Evolutionary conservation across 1,139 yeast species (phyloP).

Genomic region (Blastobotrys petasosporus): DNA sequence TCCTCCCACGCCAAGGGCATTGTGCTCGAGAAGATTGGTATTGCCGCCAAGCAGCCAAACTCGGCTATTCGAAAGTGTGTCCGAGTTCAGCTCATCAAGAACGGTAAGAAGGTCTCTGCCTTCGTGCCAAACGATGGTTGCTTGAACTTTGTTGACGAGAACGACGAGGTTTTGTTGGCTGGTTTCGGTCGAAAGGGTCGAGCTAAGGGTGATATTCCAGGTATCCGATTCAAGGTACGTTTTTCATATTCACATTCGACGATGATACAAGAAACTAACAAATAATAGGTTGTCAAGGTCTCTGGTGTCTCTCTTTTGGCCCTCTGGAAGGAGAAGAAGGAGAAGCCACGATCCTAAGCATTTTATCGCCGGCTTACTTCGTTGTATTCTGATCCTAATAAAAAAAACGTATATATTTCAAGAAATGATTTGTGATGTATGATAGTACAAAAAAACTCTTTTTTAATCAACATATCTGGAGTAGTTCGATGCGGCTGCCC

Average conservation of each 20-base stretch:
- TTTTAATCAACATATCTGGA: no score
- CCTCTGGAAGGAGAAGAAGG: conserved; percentile 99
- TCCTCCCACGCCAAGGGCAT: conserved; percentile 99
- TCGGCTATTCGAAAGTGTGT: conserved; percentile 99
- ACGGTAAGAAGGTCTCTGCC: conserved; percentile 99
- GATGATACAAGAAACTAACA: not conserved
- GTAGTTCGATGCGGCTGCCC: no score
- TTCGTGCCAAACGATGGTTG: conserved; percentile 99
- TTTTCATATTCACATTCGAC: not conserved
- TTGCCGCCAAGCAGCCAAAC: conserved; percentile 99
- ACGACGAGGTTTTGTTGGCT: conserved; percentile 98
- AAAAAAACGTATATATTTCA: not conserved
- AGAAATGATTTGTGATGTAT: no score
- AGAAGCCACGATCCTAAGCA: conserved; percentile 97
- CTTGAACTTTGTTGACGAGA: conserved; percentile 95
- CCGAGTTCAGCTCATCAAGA: conserved; percentile 99
- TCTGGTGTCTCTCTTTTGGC: conserved; percentile 99
- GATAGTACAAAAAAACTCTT: no score
- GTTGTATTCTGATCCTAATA: not conserved
- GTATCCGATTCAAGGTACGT: conserved; percentile 63
- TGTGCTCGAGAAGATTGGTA: conserved; percentile 98
- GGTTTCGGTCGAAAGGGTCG: conserved; percentile 99
- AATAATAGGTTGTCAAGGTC: conserved; percentile 99
- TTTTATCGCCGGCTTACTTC: not conserved
- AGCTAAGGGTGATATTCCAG: conserved; percentile 99